Percentiles rank a stretch among this genome's conserved stretches.
Conservation (phyloP, 2,329 filamentous ascomycete genomes). For the Talaromyces sp. region DNA sequence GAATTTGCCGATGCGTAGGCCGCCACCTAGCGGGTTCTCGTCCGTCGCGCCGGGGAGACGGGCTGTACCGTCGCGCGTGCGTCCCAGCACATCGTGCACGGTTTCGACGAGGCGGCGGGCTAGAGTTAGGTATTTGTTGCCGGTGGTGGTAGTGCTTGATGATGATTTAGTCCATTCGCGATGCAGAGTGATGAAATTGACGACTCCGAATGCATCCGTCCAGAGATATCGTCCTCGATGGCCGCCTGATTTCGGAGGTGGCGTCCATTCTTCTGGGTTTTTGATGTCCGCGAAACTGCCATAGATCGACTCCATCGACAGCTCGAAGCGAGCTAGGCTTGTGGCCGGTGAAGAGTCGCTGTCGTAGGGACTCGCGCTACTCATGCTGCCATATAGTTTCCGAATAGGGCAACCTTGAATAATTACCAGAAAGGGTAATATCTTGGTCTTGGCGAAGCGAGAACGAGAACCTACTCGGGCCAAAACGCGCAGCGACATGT, state of each 20-base stretch:
- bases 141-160: slow-evolving; percentile 4
- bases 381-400: neutral
- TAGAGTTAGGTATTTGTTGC: slow-evolving; percentile 44
- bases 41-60: slow-evolving; percentile 51
- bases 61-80: slow-evolving; percentile 45
- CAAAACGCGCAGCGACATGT: neutral
- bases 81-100: slow-evolving; percentile 52
- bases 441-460: neutral
- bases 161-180: slow-evolving; percentile 27
- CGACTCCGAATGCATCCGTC: slow-evolving; percentile 58
- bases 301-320: slow-evolving; percentile 38
- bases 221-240: slow-evolving; percentile 57
- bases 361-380: neutral
- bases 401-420: slow-evolving; percentile 3
- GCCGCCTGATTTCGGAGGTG: slow-evolving; percentile 49
- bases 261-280: slow-evolving; percentile 40
- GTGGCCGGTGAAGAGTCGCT: slow-evolving; percentile 16
- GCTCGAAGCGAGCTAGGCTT: slow-evolving; percentile 27
- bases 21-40: slow-evolving; percentile 49
- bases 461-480: neutral
- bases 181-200: slow-evolving; percentile 56
- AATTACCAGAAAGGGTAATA: neutral
- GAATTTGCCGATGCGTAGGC: slow-evolving; percentile 55
- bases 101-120: slow-evolving; percentile 46
- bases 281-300: slow-evolving; percentile 29